Conservation (phyloP, 2,329 filamentous ascomycete species). For the Microdochium paspali region DNA sequence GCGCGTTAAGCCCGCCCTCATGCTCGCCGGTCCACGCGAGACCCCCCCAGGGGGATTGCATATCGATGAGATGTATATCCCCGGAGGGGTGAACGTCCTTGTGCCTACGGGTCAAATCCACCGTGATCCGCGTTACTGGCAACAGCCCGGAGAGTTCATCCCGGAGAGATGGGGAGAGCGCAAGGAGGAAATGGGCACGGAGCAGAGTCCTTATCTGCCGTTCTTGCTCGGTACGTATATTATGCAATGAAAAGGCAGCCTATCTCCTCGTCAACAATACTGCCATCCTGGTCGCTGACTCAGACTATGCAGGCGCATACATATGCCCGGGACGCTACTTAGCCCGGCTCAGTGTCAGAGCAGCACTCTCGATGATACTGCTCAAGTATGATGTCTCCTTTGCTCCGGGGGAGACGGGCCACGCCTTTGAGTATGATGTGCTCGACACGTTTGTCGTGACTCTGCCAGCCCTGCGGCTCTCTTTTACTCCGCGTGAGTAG, state of each 20-base stretch:
- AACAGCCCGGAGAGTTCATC: not conserved
- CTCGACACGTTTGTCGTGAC: constrained; percentile 7
- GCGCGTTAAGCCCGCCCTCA: constrained; percentile 26
- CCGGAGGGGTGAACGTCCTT: constrained; percentile 14
- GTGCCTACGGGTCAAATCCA: constrained; percentile 6
- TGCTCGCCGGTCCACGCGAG: constrained; percentile 22
- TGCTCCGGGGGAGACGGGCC: constrained; percentile 11
- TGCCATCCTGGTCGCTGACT: no score
- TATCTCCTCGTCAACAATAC: no score
- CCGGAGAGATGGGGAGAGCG: constrained; percentile 1
- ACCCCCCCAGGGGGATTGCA: constrained; percentile 24
- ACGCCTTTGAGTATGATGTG: constrained; percentile 9
- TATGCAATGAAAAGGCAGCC: not conserved
- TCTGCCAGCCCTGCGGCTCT: not conserved
- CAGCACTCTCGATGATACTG: constrained; percentile 6
- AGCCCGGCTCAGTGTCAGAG: constrained; percentile 9
- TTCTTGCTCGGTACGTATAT: not conserved
- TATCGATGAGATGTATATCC: constrained; percentile 21
- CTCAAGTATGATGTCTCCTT: constrained; percentile 11
- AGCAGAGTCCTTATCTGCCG: not conserved
- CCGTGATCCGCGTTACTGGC: constrained; percentile 1
- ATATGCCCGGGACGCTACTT: constrained; percentile 13
- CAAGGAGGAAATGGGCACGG: not conserved
- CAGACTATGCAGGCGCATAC: constrained; percentile 8
- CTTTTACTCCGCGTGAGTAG: not conserved